These are phyloP conservation scores for Trichoderma sp. DNA, from an alignment of 2,329 filamentous ascomycete genomes.

Conservation along the genomic window DNA sequence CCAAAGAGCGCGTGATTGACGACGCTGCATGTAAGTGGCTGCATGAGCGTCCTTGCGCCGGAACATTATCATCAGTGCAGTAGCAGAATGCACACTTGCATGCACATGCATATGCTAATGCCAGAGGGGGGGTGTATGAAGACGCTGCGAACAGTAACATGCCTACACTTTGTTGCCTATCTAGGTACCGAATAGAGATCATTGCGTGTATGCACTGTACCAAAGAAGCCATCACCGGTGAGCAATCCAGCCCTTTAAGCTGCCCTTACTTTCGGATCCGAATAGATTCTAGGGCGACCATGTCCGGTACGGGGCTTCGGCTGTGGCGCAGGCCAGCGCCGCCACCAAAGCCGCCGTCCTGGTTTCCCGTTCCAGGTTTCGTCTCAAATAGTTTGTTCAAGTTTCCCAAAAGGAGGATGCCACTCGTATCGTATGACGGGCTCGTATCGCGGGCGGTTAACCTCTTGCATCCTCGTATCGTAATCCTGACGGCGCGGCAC, in stretches of 20 bases:
- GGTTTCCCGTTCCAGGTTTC: background rate
- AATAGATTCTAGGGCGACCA: background rate
- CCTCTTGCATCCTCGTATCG: background rate
- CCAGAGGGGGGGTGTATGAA: background rate
- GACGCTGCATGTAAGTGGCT: background rate
- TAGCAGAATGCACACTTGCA: background rate
- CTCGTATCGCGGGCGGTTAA: background rate
- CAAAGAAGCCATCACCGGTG: background rate
- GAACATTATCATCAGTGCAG: background rate
- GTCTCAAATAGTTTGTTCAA: background rate
- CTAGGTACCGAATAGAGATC: background rate
- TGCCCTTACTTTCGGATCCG: constrained; percentile 8
- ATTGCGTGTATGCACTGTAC: background rate
- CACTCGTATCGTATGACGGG: background rate
- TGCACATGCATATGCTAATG: background rate
- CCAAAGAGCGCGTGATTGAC: background rate
- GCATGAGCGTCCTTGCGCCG: background rate
- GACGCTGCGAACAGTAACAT: background rate
- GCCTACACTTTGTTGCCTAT: background rate
- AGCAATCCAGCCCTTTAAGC: background rate
- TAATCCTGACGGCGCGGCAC: background rate
- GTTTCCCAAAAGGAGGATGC: background rate
- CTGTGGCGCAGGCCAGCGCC: constrained; percentile 9
- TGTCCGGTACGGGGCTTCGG: background rate
- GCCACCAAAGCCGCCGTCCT: background rate